phyloP scores from a whole-genome alignment of 1,284 basidiomycete genomes.

The Hemileia vastatrix region DNA sequence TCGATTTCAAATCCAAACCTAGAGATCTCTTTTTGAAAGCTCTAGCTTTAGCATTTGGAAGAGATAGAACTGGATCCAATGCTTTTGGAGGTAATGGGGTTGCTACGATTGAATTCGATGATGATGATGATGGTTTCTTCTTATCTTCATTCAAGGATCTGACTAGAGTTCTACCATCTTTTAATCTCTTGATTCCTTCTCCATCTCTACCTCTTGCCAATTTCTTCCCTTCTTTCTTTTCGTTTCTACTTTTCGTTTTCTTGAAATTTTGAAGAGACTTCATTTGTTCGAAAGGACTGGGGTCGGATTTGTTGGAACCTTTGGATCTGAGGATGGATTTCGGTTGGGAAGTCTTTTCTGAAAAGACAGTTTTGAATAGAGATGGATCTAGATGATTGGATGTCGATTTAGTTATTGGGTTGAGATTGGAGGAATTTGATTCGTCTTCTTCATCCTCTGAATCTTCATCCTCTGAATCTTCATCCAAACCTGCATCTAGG shows the following conservation, averaged over 20 bases:
- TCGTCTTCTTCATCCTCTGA: constrained; percentile 18
- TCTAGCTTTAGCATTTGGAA: constrained; percentile 30
- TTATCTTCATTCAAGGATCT: constrained; percentile 24
- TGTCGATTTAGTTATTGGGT: constrained; percentile 1
- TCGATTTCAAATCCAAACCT: constrained; percentile 15
- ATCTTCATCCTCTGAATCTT: background rate
- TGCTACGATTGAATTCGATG: constrained; percentile 25
- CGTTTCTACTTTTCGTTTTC: no score
- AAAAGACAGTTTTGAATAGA: constrained; percentile 35
- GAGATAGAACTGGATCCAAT: constrained; percentile 27
- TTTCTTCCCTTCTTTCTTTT: no score
- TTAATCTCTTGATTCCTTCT: constrained; percentile 29
- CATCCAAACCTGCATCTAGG: background rate
- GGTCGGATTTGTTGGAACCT: no score
- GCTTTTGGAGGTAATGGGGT: constrained; percentile 23
- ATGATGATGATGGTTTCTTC: constrained; percentile 22
- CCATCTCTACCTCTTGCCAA: constrained; percentile 33
- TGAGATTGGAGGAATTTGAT: background rate
- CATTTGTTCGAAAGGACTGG: no score
- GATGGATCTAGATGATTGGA: constrained; percentile 31
- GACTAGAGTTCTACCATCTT: constrained; percentile 29
- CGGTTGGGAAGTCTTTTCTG: no score
- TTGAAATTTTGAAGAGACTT: no score
- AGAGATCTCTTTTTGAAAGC: constrained; percentile 33
- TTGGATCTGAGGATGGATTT: no score